Percentiles rank a stretch among this genome's conserved stretches.
Conservation (phyloP, 495 filamentous ascomycete genomes). For the Filosporella fistucella region DNA sequence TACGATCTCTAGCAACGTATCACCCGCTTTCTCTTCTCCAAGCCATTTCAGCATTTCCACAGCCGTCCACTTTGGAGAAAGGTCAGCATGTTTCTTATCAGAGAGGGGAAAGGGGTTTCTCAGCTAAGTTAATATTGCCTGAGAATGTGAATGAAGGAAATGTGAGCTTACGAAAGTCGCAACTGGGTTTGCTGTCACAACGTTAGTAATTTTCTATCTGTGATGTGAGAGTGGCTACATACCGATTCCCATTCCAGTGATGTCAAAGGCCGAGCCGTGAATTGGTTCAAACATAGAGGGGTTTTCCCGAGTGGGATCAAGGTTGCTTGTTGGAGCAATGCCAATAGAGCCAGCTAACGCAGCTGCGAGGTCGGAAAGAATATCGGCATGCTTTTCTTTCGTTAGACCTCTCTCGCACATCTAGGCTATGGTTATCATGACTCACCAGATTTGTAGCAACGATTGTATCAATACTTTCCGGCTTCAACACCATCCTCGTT, state of each 20-base stretch:
- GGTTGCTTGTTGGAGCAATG: conserved; percentile 70
- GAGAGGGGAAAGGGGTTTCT: neutral
- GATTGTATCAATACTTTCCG: conserved; percentile 49
- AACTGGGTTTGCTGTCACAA: conserved; percentile 4
- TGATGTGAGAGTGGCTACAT: neutral
- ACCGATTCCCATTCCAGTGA: conserved; percentile 63
- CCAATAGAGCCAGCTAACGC: conserved; percentile 85
- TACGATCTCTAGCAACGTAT: conserved; percentile 50
- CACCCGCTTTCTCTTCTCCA: conserved; percentile 49
- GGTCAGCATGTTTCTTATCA: neutral
- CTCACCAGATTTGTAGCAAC: conserved; percentile 47
- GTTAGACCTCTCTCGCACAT: neutral
- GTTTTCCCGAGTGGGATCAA: conserved; percentile 56
- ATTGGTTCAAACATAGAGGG: conserved; percentile 88
- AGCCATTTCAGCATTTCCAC: conserved; percentile 65
- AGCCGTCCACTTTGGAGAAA: conserved; percentile 55
- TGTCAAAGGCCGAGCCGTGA: conserved; percentile 68
- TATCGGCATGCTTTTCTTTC: conserved; percentile 40
- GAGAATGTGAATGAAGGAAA: neutral
- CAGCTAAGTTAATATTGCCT: too few relatives aligned
- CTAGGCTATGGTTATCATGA: neutral
- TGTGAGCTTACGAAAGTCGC: conserved; percentile 4
- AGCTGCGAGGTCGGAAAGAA: conserved; percentile 63
- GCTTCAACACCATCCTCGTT: conserved; percentile 49
- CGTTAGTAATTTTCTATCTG: neutral